Conservation (phyloP, 257 asterid species). For the Gardenia jasminoides region DNA sequence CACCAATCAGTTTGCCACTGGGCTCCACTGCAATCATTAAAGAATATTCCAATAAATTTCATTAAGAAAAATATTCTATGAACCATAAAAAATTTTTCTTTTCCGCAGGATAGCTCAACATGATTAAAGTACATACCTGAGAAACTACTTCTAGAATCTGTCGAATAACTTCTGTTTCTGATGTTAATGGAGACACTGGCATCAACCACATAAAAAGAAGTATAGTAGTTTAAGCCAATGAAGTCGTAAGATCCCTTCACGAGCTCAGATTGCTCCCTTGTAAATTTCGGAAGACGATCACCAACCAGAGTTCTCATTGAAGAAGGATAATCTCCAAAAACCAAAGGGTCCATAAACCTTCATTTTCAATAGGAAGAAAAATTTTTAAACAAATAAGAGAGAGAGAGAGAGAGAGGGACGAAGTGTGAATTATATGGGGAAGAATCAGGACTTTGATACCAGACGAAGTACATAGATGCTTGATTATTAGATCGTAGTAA, state of each 20-base stretch:
- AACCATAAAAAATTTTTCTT: too few species aligned
- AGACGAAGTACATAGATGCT: too few species aligned
- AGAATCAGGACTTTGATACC: too few species aligned
- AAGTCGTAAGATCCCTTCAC: conserved; percentile 13
- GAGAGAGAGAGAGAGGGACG: too few species aligned
- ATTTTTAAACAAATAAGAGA: too few species aligned
- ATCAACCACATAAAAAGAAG: neutral
- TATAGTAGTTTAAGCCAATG: conserved; percentile 12
- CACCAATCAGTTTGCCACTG: conserved; percentile 2
- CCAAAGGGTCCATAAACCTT: conserved; percentile 8
- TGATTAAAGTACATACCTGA: neutral
- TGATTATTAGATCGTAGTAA: too few species aligned
- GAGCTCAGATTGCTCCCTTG: neutral
- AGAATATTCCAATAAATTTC: neutral
- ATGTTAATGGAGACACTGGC: neutral
- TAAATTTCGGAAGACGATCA: neutral
- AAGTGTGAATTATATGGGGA: too few species aligned
- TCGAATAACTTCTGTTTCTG: neutral
- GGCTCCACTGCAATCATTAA: neutral
- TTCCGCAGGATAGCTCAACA: neutral
- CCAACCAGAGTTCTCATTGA: neutral
- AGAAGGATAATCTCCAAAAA: conserved; percentile 5
- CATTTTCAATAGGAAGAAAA: neutral
- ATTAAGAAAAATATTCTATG: too few species aligned
- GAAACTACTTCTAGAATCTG: neutral